Base-by-base conservation (phyloP, 139 green algal genomes). In the Pycnococcus provasolii region DNA sequence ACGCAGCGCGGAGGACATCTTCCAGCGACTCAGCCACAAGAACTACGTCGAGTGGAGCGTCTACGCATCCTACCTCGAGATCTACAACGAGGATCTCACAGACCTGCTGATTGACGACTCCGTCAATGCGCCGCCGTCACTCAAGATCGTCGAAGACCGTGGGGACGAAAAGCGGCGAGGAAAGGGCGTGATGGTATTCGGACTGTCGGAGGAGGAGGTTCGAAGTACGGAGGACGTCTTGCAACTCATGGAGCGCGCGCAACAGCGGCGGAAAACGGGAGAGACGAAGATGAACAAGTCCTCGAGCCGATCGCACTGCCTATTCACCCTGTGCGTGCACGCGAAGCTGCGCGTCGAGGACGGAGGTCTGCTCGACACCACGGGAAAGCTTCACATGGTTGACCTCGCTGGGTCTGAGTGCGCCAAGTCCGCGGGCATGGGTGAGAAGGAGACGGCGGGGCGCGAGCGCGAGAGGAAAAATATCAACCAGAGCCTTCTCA, bases 401-500 rank as follows among this genome's bases (percentile, higher is more conserved):
- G 70, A 76, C 53, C 70, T 76, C 4, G 70, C 70, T 3, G 70
- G 70, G 5, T 64, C 45, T 5, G 70, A 76, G 70, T 55, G 70
- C 43, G 66, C 57, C 15, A 73, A 73, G 44, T 53, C 42, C 57
- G 57, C 62, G 4, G 62, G 45, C 13, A n/a, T 55, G 60, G 44
- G 4, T 39, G 45, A 71, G 51, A 39, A 43, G 5, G 66, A 53
- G 13, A 26, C 54, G 4, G 13, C 66, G 43, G 26, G 26, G 26
- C 53, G 66, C n/a, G 57, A 73, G 66, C 43, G 55, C 53, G 66
- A 73, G 66, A n/a, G 66, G 42, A 66, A 51, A 5, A 77, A 68
- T 55, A 77, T 77, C 71, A 77, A 77, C 63, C 15, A 72, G 44
- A 60, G 26, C 6, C 53, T 77, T 46, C 59, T 71, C 13, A 54